These are phyloP conservation scores for Hypomontagnella submonticulosa DNA, from an alignment of 495 filamentous ascomycete genomes.

Conservation along the genomic window DNA sequence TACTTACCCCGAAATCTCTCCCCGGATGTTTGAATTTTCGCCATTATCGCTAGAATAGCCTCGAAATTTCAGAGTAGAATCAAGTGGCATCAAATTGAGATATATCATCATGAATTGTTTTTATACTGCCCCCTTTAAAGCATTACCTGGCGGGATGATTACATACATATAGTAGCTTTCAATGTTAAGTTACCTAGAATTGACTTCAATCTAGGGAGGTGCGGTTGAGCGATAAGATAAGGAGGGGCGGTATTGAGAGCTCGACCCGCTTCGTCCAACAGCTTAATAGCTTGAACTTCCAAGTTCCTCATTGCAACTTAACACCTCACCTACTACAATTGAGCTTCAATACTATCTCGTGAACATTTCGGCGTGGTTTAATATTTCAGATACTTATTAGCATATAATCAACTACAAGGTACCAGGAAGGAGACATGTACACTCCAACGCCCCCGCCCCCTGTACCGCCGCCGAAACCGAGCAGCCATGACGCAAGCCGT, in stretches of 20 bases:
- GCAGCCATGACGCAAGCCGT: constrained; percentile 73
- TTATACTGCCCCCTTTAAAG: too few species aligned
- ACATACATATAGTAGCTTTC: too few species aligned
- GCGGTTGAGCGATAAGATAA: constrained; percentile 23
- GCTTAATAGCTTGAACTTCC: constrained; percentile 9
- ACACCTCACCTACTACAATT: constrained; percentile 1
- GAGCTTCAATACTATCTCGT: neutral
- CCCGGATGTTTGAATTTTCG: too few species aligned
- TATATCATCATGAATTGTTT: too few species aligned
- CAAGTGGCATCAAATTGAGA: too few species aligned
- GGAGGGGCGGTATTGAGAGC: neutral
- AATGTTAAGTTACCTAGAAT: too few species aligned
- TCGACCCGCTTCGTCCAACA: constrained; percentile 23
- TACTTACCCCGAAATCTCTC: too few species aligned
- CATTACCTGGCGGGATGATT: too few species aligned
- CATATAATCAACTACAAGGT: neutral
- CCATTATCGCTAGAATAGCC: too few species aligned
- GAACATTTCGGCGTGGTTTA: neutral
- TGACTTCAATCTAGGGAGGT: neutral
- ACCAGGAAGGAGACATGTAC: constrained; percentile 35
- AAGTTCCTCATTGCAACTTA: constrained; percentile 5
- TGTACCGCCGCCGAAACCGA: constrained; percentile 77
- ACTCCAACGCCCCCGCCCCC: constrained; percentile 63
- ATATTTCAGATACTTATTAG: neutral
- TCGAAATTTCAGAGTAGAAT: too few species aligned